These are phyloP conservation scores for Dictyophora rubrovolvata DNA, from an alignment of 768 basidiomycete genomes.

Conservation along the genomic window DNA sequence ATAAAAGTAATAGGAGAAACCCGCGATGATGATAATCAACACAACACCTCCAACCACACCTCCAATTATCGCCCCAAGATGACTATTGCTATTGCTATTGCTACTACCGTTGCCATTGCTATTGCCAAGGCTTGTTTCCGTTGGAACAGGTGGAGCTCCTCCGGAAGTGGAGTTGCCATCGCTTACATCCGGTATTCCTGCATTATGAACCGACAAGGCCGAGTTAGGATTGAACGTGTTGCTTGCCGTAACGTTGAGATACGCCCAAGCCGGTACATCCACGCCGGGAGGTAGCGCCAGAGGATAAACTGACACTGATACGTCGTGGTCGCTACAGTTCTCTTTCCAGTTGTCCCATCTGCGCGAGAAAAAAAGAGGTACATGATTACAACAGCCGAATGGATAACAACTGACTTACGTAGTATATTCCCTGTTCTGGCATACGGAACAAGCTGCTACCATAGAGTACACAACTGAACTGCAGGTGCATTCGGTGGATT, in stretches of 20 bases:
- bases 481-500: background rate
- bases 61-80: background rate
- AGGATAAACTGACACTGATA: background rate
- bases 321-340: background rate
- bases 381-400: background rate
- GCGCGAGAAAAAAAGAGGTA: background rate
- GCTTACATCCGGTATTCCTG: background rate
- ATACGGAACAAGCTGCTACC: background rate
- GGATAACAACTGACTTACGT: background rate
- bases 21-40: background rate
- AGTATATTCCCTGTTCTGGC: background rate
- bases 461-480: background rate
- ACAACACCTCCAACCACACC: background rate
- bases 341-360: background rate
- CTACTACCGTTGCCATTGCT: too few species aligned
- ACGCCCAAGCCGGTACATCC: conserved; percentile 1
- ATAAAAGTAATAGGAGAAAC: background rate
- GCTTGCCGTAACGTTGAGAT: background rate
- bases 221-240: background rate
- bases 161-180: background rate
- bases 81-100: background rate
- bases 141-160: background rate
- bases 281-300: background rate
- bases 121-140: background rate
- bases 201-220: background rate